Evolutionary conservation across 805 yeast species (phyloP), one percentile per base, ranked within the genome.

Genomic region (Zygosaccharomyces lentus): DNA sequence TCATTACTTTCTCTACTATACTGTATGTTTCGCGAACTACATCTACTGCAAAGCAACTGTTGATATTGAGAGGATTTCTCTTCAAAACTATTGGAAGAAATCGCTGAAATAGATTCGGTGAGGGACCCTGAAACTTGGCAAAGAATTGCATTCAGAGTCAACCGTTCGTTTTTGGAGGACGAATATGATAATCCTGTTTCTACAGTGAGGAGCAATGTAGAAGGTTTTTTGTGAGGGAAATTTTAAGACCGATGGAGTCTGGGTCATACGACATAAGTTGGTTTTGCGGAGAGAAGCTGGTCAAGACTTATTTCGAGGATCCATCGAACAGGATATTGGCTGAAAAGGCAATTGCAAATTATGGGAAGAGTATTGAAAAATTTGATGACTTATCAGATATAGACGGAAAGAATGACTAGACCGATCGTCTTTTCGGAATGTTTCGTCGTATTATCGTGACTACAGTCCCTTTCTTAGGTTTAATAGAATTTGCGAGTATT

Each of bases 141-240:
- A 21, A 37, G 34, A 37, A 26, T 25, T 37, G 41, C 41, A 17
- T 37, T 37, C 32, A 37, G 41, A 13, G 24, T 37, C 16, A 25
- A 37, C 16, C 32, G 19, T n/a, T 37, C 8, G 19, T 37, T 15
- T 26, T 9, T 7, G 34, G 17, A 15, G 9, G 12, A 37, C 13
- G 6, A 25, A 5, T 6, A 25, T 32, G 15, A 19, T 26, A 29
- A 8, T 26, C n/a, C n/a, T 19, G 13, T 26, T 37, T 37, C 3
- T 37, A 25, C 23, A 25, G 32, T 17, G 41, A 32, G 41, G 31
- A 37, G 23, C 41, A 37, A n/a, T 37, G 41, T 16, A 37, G 32
- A 10, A 3, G 41, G 17, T 6, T 26, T 37, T 37, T 37, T 26
- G 41, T 37, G 32, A 37, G 32, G 26, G 32, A 37, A 37, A 26